Percentiles rank a stretch among this genome's conserved stretches.
Conservation (phyloP, 306 rosid species). For the Aeschynomene evenia region DNA sequence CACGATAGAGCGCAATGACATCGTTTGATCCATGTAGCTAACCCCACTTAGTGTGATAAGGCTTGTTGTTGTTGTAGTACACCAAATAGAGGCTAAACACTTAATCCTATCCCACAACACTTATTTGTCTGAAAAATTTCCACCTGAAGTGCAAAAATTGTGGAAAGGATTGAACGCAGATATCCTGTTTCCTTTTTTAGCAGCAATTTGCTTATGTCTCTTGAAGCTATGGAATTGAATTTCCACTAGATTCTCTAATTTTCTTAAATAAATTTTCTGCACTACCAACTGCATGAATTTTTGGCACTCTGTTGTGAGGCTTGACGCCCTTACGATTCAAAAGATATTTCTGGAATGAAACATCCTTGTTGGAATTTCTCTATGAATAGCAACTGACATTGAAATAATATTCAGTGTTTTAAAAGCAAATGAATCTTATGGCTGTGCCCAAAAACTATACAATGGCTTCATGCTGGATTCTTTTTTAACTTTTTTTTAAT, state of each 20-base stretch:
- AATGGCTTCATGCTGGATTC: background rate
- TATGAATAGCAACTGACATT: background rate
- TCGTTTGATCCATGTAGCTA: too few species aligned
- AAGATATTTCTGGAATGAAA: background rate
- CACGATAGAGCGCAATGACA: too few species aligned
- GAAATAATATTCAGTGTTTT: background rate
- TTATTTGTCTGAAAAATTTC: background rate
- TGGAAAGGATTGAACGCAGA: background rate
- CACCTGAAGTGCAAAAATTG: background rate
- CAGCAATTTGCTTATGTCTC: background rate
- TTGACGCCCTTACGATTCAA: background rate
- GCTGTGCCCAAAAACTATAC: constrained; percentile 4
- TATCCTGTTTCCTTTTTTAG: background rate
- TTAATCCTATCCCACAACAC: too few species aligned
- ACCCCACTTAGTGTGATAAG: too few species aligned
- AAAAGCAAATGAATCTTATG: background rate
- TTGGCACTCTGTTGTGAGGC: background rate
- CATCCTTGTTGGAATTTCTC: background rate
- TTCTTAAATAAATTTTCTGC: background rate
- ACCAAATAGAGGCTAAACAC: too few species aligned
- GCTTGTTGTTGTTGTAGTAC: too few species aligned
- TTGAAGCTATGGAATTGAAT: background rate
- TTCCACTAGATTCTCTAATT: background rate
- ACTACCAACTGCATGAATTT: background rate
- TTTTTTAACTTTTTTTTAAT: too few species aligned